Evolutionary conservation across 129 eudicot genomes (phyloP), one percentile per base, ranked within the genome.

Genomic region (Scalesia atractyloides): DNA sequence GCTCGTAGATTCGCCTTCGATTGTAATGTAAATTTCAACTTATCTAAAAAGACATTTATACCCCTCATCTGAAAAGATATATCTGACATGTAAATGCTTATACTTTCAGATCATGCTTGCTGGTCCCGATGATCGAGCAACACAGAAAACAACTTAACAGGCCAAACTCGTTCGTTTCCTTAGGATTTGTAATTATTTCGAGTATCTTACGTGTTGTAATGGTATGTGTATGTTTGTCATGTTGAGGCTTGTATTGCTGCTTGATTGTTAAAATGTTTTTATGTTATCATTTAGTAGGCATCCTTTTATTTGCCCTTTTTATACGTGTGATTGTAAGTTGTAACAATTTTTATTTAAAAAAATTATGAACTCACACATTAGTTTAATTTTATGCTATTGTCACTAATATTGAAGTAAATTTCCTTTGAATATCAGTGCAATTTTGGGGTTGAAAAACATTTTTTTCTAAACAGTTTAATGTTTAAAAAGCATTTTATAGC

Each of bases 1-100:
- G 98, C 97, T 17, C 74, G 98, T 66, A 82, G 98, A 74, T 94
- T 94, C 74, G 97, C 98, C 19, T 90, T 85, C 16, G 98, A 94
- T 86, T 94, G 98, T 81, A 94, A 94, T 75, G 98, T 94, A 80
- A 90, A 96, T 79, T 65, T 70, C 54, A 16, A 19, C n/a, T 41
- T 54, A 54, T 47, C 36, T 22, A 37, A 24, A 24, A 58, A 4
- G 43, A 72, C 65, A 70, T 37, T 36, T 36, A 18, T 18, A 36
- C 76, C 68, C 67, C 17, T 64, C 48, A 19, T 15, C 2, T 9
- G 17, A n/a, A 33, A 69, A 51, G 17, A 48, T n/a, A 49, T 6
- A 19, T 57, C 19, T 30, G 49, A 61, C 24, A 19, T 37, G 10
- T 65, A 16, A 20, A 30, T 76, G 43, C 41, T 59, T 34, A 57